Evolutionary conservation across 495 filamentous ascomycete species (phyloP).

Genomic region (Aspergillus egyptiacus): DNA sequence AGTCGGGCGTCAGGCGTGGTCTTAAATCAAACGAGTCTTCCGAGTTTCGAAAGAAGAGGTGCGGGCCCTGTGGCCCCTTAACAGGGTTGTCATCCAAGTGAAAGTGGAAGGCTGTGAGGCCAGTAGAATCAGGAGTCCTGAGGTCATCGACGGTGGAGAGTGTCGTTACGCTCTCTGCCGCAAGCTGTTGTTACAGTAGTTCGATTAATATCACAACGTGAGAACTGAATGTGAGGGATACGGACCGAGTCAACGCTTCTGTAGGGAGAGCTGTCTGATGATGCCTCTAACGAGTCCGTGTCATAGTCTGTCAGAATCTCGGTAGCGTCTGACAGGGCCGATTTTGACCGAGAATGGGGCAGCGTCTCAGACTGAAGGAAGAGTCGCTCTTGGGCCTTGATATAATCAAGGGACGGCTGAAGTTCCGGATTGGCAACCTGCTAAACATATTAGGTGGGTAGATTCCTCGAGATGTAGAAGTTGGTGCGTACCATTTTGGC

Average conservation of each 20-base stretch:
- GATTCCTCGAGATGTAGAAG: background rate
- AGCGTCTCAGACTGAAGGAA: background rate
- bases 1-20: constrained; percentile 48
- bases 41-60: constrained; percentile 81
- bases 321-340: constrained; percentile 51
- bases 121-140: constrained; percentile 11
- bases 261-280: constrained; percentile 47
- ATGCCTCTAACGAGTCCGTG: constrained; percentile 52
- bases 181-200: constrained; percentile 10
- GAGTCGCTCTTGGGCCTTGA: constrained; percentile 7
- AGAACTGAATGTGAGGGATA: background rate
- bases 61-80: constrained; percentile 71
- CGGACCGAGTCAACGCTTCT: constrained; percentile 34
- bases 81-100: constrained; percentile 33
- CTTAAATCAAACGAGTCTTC: constrained; percentile 18
- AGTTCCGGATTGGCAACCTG: constrained; percentile 2
- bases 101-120: constrained; percentile 38
- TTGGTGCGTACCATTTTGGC: constrained; percentile 7
- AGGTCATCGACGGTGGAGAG: constrained; percentile 17
- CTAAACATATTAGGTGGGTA: background rate
- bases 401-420: constrained; percentile 2
- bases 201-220: background rate
- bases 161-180: constrained; percentile 17
- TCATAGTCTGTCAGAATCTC: constrained; percentile 70
- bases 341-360: background rate